Percentiles rank a stretch among this genome's conserved stretches.
These are phyloP conservation scores for Acer campestre DNA, from an alignment of 345 rosid species.

Conservation along the genomic window DNA sequence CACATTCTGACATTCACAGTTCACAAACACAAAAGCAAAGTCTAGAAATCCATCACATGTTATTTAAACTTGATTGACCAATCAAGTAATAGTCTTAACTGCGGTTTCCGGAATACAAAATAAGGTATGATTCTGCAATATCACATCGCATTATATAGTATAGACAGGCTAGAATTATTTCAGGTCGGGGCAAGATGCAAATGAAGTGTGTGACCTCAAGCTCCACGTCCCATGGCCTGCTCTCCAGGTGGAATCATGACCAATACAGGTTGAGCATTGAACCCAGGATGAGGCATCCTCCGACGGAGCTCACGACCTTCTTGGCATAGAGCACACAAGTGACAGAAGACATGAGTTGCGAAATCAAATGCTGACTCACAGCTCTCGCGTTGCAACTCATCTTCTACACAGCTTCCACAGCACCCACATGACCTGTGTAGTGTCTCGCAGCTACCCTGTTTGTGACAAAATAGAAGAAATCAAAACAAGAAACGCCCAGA, in stretches of 20 bases:
- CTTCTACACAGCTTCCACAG: conserved; percentile 73
- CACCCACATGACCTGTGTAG: conserved; percentile 83
- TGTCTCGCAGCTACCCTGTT: conserved; percentile 84
- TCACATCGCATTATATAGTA: conserved; percentile 2
- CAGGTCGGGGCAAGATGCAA: not conserved
- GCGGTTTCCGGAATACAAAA: not conserved
- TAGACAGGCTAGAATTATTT: conserved; percentile 10
- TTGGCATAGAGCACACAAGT: conserved; percentile 88
- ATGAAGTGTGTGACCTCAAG: conserved; percentile 26
- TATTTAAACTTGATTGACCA: conserved; percentile 3
- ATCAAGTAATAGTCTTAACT: conserved; percentile 2
- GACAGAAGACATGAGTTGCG: conserved; percentile 79
- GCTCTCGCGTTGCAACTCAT: conserved; percentile 69
- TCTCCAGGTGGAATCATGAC: conserved; percentile 74
- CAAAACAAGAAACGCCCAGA: not conserved
- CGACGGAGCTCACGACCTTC: conserved; percentile 98
- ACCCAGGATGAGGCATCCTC: conserved; percentile 82
- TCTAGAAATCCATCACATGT: not conserved
- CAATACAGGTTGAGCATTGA: conserved; percentile 65
- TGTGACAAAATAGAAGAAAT: not conserved
- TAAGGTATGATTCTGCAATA: not conserved
- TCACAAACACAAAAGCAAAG: conserved; percentile 3
- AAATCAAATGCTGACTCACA: conserved; percentile 78
- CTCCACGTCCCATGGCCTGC: conserved; percentile 75
- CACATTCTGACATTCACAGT: not conserved